Evolutionary conservation across 495 filamentous ascomycete species (phyloP).

Genomic region (Penicillium atrosanguineum): DNA sequence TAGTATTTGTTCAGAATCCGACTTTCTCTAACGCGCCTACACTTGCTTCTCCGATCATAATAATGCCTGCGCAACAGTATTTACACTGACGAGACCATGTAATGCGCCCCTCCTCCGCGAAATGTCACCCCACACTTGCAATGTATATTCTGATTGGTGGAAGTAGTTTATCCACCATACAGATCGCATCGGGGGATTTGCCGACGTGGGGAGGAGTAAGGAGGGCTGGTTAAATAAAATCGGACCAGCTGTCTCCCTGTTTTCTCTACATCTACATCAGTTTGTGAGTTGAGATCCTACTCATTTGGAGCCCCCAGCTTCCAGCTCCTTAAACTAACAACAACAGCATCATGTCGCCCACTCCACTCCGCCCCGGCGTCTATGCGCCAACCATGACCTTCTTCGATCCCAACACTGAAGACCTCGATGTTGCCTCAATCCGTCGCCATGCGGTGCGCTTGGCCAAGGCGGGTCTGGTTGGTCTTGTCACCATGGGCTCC

Average conservation of each 20-base stretch:
- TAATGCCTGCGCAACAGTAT: not conserved
- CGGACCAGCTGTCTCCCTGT: not conserved
- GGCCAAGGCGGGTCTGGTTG: constrained; percentile 76
- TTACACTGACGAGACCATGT: not conserved
- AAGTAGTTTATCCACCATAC: constrained; percentile 24
- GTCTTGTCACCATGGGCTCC: constrained; percentile 85
- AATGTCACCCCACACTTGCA: constrained; percentile 20
- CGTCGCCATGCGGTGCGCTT: constrained; percentile 77
- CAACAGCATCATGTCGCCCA: constrained; percentile 34
- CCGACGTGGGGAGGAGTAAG: constrained; percentile 26
- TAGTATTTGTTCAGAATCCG: not conserved
- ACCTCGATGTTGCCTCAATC: constrained; percentile 76
- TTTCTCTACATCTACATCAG: not conserved
- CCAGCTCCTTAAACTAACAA: not conserved
- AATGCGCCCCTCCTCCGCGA: constrained; percentile 1
- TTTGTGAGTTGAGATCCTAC: not conserved
- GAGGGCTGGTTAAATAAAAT: constrained; percentile 4
- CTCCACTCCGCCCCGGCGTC: constrained; percentile 77
- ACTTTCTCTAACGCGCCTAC: not conserved
- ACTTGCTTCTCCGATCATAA: not conserved
- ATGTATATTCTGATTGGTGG: constrained; percentile 20
- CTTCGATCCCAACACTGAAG: constrained; percentile 77
- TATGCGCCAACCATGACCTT: constrained; percentile 92
- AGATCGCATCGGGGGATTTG: constrained; percentile 20
- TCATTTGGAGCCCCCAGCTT: not conserved